Conservation (phyloP, 139 green algal species). For the Closterium sp. region DNA sequence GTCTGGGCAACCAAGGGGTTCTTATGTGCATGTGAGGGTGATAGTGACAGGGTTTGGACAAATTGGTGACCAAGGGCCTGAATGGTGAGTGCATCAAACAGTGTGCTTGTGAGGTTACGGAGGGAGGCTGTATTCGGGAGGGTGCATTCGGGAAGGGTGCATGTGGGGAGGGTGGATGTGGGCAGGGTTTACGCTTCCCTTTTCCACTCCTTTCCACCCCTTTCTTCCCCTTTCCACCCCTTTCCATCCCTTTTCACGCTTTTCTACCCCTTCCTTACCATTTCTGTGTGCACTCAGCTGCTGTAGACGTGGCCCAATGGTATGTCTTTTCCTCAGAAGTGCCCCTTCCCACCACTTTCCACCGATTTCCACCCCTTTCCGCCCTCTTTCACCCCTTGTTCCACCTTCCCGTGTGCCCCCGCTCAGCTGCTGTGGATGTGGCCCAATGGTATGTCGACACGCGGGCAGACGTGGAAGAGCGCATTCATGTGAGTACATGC, state of each 20-base stretch:
- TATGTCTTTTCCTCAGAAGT: too few relatives aligned
- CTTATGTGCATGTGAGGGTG: too few relatives aligned
- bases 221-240: neutral
- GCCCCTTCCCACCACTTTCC: neutral
- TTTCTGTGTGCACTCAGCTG: too few relatives aligned
- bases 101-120: too few relatives aligned
- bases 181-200: too few relatives aligned
- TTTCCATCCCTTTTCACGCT: neutral
- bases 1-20: too few relatives aligned
- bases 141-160: neutral
- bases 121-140: too few relatives aligned
- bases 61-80: neutral
- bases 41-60: neutral
- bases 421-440: neutral
- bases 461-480: neutral
- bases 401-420: neutral
- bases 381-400: neutral
- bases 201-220: neutral
- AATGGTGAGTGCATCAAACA: too few relatives aligned
- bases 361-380: neutral
- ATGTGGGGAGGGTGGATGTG: neutral
- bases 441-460: neutral
- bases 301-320: too few relatives aligned
- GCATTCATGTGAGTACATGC: neutral
- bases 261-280: too few relatives aligned